Conservation (phyloP, 140 eudicot species). For the Flaveria floridana region DNA sequence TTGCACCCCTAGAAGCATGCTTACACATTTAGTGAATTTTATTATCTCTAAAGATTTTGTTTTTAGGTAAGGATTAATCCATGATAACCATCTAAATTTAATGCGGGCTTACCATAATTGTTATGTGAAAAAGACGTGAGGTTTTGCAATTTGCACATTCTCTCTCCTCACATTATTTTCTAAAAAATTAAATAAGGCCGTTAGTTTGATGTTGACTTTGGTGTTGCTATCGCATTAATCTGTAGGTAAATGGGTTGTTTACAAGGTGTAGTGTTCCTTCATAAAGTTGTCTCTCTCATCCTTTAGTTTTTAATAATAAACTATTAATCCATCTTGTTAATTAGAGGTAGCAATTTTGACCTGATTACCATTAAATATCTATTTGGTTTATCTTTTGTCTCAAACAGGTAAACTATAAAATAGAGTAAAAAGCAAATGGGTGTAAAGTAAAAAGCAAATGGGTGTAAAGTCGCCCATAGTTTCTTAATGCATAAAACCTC, state of each 20-base stretch:
- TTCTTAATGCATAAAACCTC: background rate
- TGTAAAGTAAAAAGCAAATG: too few species aligned
- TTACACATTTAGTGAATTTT: background rate
- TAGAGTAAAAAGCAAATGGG: too few species aligned
- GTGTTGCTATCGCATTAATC: background rate
- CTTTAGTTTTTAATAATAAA: background rate
- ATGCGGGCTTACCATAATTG: background rate
- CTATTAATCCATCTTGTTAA: background rate
- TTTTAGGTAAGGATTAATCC: too few species aligned
- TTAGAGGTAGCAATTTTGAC: background rate
- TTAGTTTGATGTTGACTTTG: background rate
- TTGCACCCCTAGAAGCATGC: background rate
- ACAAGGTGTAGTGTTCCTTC: slow-evolving; percentile 4
- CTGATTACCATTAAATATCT: background rate
- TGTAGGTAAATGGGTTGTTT: background rate
- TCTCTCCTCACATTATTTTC: background rate
- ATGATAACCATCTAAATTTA: background rate
- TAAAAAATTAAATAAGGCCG: background rate
- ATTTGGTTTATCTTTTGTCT: background rate
- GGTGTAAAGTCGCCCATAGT: background rate
- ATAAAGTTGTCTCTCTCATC: background rate
- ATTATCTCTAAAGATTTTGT: background rate
- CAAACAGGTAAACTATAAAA: background rate
- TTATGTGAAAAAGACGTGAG: background rate
- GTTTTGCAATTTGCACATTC: background rate